Conservation (phyloP, 306 rosid species). For the Casuarina equisetifolia region DNA sequence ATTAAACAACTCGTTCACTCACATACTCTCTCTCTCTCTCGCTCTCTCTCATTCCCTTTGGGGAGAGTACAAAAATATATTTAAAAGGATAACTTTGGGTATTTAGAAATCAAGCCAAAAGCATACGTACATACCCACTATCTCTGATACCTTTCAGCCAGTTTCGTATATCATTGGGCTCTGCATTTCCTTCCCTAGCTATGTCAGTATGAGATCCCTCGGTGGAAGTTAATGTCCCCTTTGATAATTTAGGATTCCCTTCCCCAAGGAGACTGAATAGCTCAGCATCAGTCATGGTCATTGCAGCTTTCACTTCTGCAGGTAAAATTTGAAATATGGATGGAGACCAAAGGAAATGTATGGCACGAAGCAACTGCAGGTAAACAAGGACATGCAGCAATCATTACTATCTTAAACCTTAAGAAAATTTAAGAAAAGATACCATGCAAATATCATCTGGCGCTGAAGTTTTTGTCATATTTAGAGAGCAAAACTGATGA, state of each 20-base stretch:
- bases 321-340: slow-evolving; percentile 69
- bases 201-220: slow-evolving; percentile 54
- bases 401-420: slow-evolving; percentile 19
- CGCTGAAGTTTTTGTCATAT: slow-evolving; percentile 18
- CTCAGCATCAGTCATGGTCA: slow-evolving; percentile 81
- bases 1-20: background rate
- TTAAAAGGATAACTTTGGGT: background rate
- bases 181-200: slow-evolving; percentile 64
- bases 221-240: slow-evolving; percentile 39
- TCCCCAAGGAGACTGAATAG: slow-evolving; percentile 86
- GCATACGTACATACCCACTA: slow-evolving; percentile 66
- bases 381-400: slow-evolving; percentile 28
- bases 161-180: slow-evolving; percentile 76
- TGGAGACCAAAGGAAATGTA: slow-evolving; percentile 94
- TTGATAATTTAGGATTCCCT: slow-evolving; percentile 72
- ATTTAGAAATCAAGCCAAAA: slow-evolving; percentile 7
- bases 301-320: slow-evolving; percentile 79
- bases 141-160: slow-evolving; percentile 96
- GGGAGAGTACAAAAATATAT: background rate
- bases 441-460: slow-evolving; percentile 13
- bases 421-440: background rate
- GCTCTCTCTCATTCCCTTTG: background rate
- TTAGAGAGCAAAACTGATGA: slow-evolving; percentile 20
- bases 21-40: background rate
- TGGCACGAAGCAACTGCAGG: slow-evolving; percentile 75